These are phyloP conservation scores for Yamadazyma olivae DNA, from an alignment of 805 yeast genomes.

Conservation along the genomic window DNA sequence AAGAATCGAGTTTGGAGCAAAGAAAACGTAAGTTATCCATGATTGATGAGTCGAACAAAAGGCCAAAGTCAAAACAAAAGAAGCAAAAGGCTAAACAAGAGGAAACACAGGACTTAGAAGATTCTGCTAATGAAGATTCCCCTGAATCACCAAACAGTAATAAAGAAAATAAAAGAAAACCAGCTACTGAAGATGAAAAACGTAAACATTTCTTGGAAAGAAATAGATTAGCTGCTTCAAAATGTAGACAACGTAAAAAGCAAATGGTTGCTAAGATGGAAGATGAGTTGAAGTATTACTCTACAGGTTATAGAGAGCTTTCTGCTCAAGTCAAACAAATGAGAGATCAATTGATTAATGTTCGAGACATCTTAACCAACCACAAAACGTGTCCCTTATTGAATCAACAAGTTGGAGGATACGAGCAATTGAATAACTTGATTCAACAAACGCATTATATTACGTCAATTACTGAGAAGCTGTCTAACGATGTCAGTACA, in stretches of 20 bases:
- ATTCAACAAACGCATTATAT: conserved; percentile 31
- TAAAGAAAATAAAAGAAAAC: conserved; percentile 9
- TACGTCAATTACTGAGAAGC: conserved; percentile 23
- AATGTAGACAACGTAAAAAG: conserved; percentile 93
- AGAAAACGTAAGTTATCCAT: background rate
- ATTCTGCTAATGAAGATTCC: no score
- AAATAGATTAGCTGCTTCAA: conserved; percentile 91
- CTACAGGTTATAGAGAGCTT: conserved; percentile 66
- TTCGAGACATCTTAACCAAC: conserved; percentile 45
- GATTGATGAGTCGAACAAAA: background rate
- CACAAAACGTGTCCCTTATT: conserved; percentile 50
- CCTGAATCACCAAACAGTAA: conserved; percentile 2
- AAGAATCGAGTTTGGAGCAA: background rate
- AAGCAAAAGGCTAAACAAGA: conserved; percentile 12
- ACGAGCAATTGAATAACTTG: conserved; percentile 41
- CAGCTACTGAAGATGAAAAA: conserved; percentile 40
- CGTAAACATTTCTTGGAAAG: conserved; percentile 79
- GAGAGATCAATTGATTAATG: conserved; percentile 52
- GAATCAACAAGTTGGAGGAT: conserved; percentile 44
- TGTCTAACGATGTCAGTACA: conserved; percentile 21
- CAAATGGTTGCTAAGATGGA: conserved; percentile 82
- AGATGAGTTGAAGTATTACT: conserved; percentile 66
- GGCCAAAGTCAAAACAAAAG: background rate
- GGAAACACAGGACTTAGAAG: no score
- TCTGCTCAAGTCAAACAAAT: conserved; percentile 55